These are phyloP conservation scores for Apiosordaria backusii DNA, from an alignment of 495 filamentous ascomycete species.

Conservation along the genomic window DNA sequence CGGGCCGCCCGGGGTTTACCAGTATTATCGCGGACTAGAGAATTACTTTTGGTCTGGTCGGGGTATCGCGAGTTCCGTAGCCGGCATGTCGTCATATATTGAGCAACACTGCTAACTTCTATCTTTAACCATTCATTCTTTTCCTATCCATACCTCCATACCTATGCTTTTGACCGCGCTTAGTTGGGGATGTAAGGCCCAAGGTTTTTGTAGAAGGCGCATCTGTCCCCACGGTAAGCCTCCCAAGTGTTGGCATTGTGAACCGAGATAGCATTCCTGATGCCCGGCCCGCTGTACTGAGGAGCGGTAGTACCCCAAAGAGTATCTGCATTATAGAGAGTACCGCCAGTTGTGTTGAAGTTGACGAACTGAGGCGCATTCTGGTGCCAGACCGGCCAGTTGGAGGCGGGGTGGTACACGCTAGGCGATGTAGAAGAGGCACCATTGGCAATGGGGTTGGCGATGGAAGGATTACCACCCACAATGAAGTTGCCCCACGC, in stretches of 20 bases:
- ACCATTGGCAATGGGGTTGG: slow-evolving; percentile 42
- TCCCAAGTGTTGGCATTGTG: slow-evolving; percentile 54
- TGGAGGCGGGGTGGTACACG: slow-evolving; percentile 21
- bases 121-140: no score
- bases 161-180: neutral
- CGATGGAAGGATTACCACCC: slow-evolving; percentile 48
- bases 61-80: neutral
- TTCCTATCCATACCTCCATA: no score
- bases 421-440: slow-evolving; percentile 29
- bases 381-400: slow-evolving; percentile 39
- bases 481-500: slow-evolving; percentile 58
- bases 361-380: slow-evolving; percentile 43
- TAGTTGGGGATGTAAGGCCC: slow-evolving; percentile 40
- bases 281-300: slow-evolving; percentile 36
- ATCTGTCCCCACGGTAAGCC: slow-evolving; percentile 52
- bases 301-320: slow-evolving; percentile 30
- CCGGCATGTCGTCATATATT: slow-evolving; percentile 3
- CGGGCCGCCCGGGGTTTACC: neutral
- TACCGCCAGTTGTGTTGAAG: slow-evolving; percentile 54
- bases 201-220: slow-evolving; percentile 52
- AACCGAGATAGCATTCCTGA: slow-evolving; percentile 47
- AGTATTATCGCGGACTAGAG: neutral
- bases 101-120: neutral
- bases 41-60: neutral
- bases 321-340: slow-evolving; percentile 10